Conservation (phyloP, 2,329 filamentous ascomycete genomes). For the Hymenoscyphus occultus region DNA sequence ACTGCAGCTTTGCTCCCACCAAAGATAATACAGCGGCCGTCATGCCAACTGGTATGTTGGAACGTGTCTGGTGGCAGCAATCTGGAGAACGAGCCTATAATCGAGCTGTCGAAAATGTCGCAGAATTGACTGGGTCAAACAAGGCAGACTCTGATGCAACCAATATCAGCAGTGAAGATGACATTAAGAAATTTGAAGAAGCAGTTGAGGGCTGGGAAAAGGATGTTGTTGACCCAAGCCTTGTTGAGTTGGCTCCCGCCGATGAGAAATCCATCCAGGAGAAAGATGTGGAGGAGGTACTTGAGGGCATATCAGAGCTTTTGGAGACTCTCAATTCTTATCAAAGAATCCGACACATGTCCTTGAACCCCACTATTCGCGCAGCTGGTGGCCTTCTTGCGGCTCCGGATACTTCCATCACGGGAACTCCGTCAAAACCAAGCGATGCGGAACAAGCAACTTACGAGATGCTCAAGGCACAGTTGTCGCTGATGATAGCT, state of each 20-base stretch:
- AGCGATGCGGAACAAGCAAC: constrained; percentile 53
- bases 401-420: constrained; percentile 51
- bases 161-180: constrained; percentile 31
- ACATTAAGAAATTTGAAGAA: constrained; percentile 44
- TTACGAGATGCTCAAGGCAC: constrained; percentile 51
- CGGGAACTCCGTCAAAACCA: constrained; percentile 62
- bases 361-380: constrained; percentile 60
- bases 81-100: constrained; percentile 64
- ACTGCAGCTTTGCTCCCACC: constrained; percentile 75
- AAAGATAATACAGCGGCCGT: constrained; percentile 71
- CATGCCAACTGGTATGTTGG: constrained; percentile 63
- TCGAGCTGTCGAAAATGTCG: constrained; percentile 50
- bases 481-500: constrained; percentile 50
- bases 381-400: constrained; percentile 59
- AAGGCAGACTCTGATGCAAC: constrained; percentile 8
- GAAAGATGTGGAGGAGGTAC: constrained; percentile 64
- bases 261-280: constrained; percentile 54
- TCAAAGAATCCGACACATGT: constrained; percentile 74
- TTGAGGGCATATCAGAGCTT: constrained; percentile 71
- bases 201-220: constrained; percentile 59
- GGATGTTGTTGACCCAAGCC: constrained; percentile 53
- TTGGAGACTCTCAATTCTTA: constrained; percentile 75
- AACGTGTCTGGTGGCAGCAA: constrained; percentile 74
- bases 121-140: constrained; percentile 17
- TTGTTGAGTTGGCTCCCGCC: constrained; percentile 39